Base-by-base conservation (phyloP, 73 alveolate species). In the Symbiodinium pilosum region DNA sequence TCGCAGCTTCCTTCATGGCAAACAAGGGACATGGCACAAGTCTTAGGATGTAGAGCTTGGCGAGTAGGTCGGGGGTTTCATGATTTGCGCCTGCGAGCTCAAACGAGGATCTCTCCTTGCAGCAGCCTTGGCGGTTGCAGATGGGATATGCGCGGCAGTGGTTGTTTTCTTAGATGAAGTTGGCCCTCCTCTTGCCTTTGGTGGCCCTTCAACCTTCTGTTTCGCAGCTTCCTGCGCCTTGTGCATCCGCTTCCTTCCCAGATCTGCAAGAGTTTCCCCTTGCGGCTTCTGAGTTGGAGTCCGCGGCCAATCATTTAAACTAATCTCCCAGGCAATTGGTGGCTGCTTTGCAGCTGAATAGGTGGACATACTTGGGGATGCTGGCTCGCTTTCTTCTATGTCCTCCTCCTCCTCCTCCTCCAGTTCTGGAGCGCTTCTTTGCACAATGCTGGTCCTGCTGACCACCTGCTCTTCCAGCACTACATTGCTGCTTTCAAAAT, bases 381-480 rank as follows among this genome's bases (percentile, higher is more conserved):
- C 81, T 64, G 16, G 81, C 21, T 24, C 39, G 30, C 39, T 64
- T 64, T 18, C 20, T 20, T 64, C 34, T 43, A n/a, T n/a, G n/a
- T 30, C 24, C 34, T 20, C 30, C 38, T 5, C 8, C 77, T 59
- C 85, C 11, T 73, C 44, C 21, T 16, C 43, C 14, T 42, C 85
- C 85, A 11, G 32, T 2, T 36, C 85, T 32, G 85, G 6, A 24
- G n/a, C 77, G 4, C n/a, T 34, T 4, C 43, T 1, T 12, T 81
- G 39, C 88, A 81, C 38, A 81, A 81, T 40, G 88, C 88, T 81
- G 56, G 38, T 81, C 34, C 88, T 38, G 88, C 38, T 81, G 11
- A 81, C 20, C 26, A 24, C 16, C 34, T 24, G 88, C 38, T 81
- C 88, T 14, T 39, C 21, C 56, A 81, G 88, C 88, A 34, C 18